These are phyloP conservation scores for Micromonas pusilla DNA, from an alignment of 139 green algal species.

Conservation along the genomic window DNA sequence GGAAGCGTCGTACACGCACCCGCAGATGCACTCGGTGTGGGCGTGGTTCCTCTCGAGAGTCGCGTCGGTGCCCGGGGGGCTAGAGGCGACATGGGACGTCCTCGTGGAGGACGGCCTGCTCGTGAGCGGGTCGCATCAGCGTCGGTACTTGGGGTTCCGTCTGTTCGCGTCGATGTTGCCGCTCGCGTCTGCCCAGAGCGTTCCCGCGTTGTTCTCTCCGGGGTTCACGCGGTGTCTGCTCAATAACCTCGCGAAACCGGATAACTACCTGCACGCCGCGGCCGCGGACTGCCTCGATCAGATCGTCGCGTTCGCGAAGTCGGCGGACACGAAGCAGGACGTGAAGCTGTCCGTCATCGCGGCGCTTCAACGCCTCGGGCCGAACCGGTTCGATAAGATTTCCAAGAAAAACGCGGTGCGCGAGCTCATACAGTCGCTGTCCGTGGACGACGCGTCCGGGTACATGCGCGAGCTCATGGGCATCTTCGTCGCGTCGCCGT, in stretches of 20 bases:
- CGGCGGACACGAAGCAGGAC: neutral
- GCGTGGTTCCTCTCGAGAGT: neutral
- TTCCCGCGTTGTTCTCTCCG: neutral
- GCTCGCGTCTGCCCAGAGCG: neutral
- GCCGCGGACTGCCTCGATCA: neutral
- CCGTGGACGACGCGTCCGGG: neutral
- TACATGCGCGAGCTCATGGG: neutral
- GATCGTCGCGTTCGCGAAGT: neutral
- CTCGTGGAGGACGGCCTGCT: slow-evolving; percentile 5
- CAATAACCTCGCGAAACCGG: neutral
- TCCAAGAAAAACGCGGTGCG: slow-evolving; percentile 10
- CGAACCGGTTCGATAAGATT: neutral
- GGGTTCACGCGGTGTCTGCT: slow-evolving; percentile 14
- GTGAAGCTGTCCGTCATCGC: neutral
- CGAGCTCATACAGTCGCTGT: neutral
- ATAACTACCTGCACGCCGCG: slow-evolving; percentile 15
- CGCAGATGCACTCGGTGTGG: slow-evolving; percentile 12
- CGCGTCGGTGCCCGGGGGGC: neutral
- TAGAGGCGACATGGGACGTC: neutral
- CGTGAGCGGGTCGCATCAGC: neutral
- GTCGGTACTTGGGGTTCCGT: slow-evolving; percentile 6
- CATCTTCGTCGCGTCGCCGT: neutral
- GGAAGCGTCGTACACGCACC: slow-evolving; percentile 18
- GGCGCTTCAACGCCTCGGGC: neutral
- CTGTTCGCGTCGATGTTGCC: neutral